Conservation (phyloP, 345 rosid genomes). For the Murraya koenigii region DNA sequence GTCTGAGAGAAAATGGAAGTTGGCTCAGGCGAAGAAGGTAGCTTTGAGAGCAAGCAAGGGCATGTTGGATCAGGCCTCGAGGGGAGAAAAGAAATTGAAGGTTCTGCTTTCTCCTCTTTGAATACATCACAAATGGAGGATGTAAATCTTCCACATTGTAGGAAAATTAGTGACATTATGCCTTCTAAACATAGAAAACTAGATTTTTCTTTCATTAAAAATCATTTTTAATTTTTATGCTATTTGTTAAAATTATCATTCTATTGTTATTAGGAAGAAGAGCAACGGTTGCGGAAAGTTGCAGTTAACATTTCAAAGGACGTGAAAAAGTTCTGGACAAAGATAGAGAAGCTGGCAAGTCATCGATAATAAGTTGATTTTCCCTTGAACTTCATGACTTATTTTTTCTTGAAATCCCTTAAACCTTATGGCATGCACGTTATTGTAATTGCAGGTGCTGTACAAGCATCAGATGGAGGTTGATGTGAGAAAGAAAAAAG, state of each 20-base stretch:
- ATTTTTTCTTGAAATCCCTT: slow-evolving; percentile 14
- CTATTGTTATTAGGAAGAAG: slow-evolving; percentile 76
- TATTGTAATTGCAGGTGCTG: slow-evolving; percentile 60
- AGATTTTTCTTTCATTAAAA: slow-evolving; percentile 4
- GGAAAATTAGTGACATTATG: not conserved
- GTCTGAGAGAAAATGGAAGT: slow-evolving; percentile 98
- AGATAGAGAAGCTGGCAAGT: slow-evolving; percentile 97
- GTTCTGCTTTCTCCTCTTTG: slow-evolving; percentile 33
- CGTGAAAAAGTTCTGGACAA: slow-evolving; percentile 93
- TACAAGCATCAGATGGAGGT: slow-evolving; percentile 96
- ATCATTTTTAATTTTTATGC: not conserved
- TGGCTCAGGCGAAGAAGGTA: slow-evolving; percentile 91
- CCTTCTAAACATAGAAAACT: not conserved
- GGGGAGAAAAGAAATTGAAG: slow-evolving; percentile 96
- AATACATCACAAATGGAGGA: not conserved
- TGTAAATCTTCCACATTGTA: not conserved
- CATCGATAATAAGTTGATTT: slow-evolving; percentile 18
- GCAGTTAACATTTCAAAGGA: slow-evolving; percentile 93
- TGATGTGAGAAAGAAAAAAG: slow-evolving; percentile 93
- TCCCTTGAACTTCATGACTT: slow-evolving; percentile 8
- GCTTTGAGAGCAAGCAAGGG: slow-evolving; percentile 97
- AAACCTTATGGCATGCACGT: slow-evolving; percentile 17
- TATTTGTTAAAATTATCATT: slow-evolving; percentile 17
- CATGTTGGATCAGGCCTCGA: slow-evolving; percentile 85
- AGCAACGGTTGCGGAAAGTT: slow-evolving; percentile 77